phyloP scores from a whole-genome alignment of 768 basidiomycete species.

The Auricularia cornea region DNA sequence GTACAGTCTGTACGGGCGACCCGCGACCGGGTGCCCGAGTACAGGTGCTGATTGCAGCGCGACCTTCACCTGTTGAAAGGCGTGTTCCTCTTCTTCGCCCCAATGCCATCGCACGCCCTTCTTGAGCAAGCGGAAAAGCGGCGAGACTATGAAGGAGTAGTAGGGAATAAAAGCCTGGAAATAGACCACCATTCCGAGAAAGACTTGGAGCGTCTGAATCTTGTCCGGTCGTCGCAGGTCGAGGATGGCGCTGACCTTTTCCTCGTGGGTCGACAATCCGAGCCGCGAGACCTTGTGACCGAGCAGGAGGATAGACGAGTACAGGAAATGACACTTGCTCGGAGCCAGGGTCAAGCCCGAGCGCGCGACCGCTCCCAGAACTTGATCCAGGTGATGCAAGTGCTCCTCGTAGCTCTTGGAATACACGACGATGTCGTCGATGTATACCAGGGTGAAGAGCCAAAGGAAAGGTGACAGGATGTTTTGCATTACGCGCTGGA shows the following conservation, averaged over 20 bases:
- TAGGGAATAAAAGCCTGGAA: slow-evolving; percentile 27
- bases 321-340: slow-evolving; percentile 19
- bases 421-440: slow-evolving; percentile 15
- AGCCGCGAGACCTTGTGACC: slow-evolving; percentile 19
- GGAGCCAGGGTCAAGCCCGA: slow-evolving; percentile 12
- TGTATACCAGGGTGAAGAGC: slow-evolving; percentile 8
- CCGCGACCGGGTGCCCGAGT: slow-evolving; percentile 20
- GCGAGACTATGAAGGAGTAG: slow-evolving; percentile 26
- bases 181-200: slow-evolving; percentile 32
- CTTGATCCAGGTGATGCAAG: slow-evolving; percentile 8
- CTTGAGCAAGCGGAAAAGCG: slow-evolving; percentile 26
- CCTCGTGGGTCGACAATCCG: slow-evolving; percentile 29
- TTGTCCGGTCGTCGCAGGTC: slow-evolving; percentile 18
- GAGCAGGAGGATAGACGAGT: slow-evolving; percentile 19
- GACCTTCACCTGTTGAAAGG: slow-evolving; percentile 23
- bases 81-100: slow-evolving; percentile 16
- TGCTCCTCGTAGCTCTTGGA: slow-evolving; percentile 21
- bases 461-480: slow-evolving; percentile 14
- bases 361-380: slow-evolving; percentile 11
- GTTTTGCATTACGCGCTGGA: slow-evolving; percentile 26
- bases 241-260: slow-evolving; percentile 29
- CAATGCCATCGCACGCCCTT: slow-evolving; percentile 21
- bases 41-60: slow-evolving; percentile 26
- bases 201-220: slow-evolving; percentile 21
- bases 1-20: slow-evolving; percentile 23